A percentile compares a stretch with the other conserved stretches of the same genome.
Conservation (phyloP, 73 alveolate genomes). For the Paramecium octaurelia region DNA sequence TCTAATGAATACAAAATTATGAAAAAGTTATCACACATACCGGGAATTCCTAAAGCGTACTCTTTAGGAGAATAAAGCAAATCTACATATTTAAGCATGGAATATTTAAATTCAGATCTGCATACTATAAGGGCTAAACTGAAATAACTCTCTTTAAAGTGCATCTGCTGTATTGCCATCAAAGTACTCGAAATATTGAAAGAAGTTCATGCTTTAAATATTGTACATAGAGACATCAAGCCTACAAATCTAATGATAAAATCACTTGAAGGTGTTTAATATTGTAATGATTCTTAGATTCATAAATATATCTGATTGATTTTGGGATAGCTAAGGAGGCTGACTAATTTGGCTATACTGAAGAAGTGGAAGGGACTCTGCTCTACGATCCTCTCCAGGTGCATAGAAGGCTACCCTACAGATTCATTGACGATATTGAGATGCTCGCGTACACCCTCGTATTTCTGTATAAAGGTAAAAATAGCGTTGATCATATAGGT, state of each 20-base stretch:
- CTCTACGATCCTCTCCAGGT: not conserved
- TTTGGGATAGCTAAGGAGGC: not conserved
- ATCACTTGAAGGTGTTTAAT: not conserved
- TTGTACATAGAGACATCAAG: constrained; percentile 21
- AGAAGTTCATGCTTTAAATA: not conserved
- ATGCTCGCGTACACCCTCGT: constrained; percentile 6
- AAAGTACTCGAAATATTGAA: not conserved
- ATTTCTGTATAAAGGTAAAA: not conserved
- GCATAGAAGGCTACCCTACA: not conserved
- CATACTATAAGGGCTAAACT: not conserved
- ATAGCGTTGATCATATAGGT: not conserved
- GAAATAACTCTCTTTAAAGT: not conserved
- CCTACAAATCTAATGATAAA: constrained; percentile 15
- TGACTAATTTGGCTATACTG: not conserved
- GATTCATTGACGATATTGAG: constrained; percentile 19
- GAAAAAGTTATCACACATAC: not conserved
- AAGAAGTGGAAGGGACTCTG: not conserved
- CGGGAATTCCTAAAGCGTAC: constrained; percentile 20
- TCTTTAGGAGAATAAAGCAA: not conserved
- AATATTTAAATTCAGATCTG: not conserved
- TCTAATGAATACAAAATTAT: constrained; percentile 1
- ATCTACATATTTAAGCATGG: not conserved
- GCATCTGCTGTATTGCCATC: not conserved
- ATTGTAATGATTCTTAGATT: not conserved
- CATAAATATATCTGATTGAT: constrained; percentile 27